A percentile compares a stretch with the other conserved stretches of the same genome.
phyloP scores from a whole-genome alignment of 176 grass and related monocot species.

The Hyparrhenia diplandra region DNA sequence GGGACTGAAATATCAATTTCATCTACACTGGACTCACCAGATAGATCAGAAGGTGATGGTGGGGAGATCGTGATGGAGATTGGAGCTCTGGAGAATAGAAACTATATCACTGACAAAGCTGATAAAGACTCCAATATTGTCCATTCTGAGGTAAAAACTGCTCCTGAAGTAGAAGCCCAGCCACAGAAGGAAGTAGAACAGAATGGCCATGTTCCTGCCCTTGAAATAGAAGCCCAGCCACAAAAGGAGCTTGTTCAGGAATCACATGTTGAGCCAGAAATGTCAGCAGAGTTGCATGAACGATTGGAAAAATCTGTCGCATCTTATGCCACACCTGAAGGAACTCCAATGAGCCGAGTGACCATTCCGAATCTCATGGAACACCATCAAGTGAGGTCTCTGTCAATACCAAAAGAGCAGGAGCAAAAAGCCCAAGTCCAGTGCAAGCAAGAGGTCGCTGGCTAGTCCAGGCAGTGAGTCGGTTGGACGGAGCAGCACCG shows the following conservation, averaged over 20 bases:
- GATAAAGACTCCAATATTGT: constrained; percentile 29
- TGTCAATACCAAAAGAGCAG: constrained; percentile 71
- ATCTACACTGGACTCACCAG: constrained; percentile 91
- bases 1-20: constrained; percentile 98
- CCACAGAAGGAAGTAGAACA: constrained; percentile 23
- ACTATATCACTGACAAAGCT: constrained; percentile 16
- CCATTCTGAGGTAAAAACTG: constrained; percentile 18
- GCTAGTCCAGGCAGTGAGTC: constrained; percentile 57
- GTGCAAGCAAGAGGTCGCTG: constrained; percentile 54
- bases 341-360: constrained; percentile 59
- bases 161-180: constrained; percentile 10
- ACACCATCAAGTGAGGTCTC: constrained; percentile 92
- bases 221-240: constrained; percentile 4
- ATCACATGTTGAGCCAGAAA: constrained; percentile 18
- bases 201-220: constrained; percentile 8
- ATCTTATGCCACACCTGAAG: constrained; percentile 51
- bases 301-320: constrained; percentile 38
- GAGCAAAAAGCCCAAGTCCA: constrained; percentile 44
- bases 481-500: constrained; percentile 52
- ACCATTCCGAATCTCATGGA: constrained; percentile 54
- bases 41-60: constrained; percentile 94
- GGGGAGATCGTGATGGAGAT: constrained; percentile 96
- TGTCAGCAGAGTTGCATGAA: constrained; percentile 22
- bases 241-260: constrained; percentile 33
- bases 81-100: constrained; percentile 61